Percentiles rank a stretch among this genome's conserved stretches.
Evolutionary conservation across 2,329 filamentous ascomycete species (phyloP).

Genomic region (Claviceps sorghi): DNA sequence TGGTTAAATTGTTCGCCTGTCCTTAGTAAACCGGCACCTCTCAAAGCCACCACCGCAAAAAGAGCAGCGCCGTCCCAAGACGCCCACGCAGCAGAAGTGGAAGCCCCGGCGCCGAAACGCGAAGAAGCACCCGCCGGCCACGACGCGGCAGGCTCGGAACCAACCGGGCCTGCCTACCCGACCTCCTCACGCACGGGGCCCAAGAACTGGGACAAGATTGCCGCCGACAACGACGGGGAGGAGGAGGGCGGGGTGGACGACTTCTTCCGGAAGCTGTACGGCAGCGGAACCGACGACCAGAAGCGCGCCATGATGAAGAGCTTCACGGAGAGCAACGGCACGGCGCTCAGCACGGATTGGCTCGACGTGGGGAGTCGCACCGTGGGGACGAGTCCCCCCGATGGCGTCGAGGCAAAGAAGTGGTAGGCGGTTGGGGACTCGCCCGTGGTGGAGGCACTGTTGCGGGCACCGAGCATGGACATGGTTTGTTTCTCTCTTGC

Average conservation of each 20-base stretch:
- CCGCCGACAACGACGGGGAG: slow-evolving; percentile 37
- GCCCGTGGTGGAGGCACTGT: too few species aligned
- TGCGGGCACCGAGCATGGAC: too few species aligned
- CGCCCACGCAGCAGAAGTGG: background rate
- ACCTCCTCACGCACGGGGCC: slow-evolving; percentile 71
- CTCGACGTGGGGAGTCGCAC: slow-evolving; percentile 56
- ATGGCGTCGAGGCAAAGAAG: slow-evolving; percentile 63
- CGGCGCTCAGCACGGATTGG: slow-evolving; percentile 87
- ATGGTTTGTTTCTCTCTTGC: background rate
- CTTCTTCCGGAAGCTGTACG: slow-evolving; percentile 88
- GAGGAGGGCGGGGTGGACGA: slow-evolving; percentile 50
- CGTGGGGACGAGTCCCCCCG: slow-evolving; percentile 60
- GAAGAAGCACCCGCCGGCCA: background rate
- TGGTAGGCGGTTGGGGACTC: slow-evolving; percentile 35
- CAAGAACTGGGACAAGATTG: slow-evolving; percentile 85
- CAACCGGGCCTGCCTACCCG: slow-evolving; percentile 50
- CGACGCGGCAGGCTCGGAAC: background rate
- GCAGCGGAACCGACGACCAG: slow-evolving; percentile 60
- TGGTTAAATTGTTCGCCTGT: background rate
- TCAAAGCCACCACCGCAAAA: background rate
- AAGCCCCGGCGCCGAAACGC: background rate
- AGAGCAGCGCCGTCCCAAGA: background rate
- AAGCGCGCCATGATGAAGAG: slow-evolving; percentile 96
- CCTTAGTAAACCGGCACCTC: background rate
- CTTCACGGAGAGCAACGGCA: slow-evolving; percentile 86